phyloP scores from a whole-genome alignment of 805 yeast species.

The Wickerhamomyces tratensis region DNA sequence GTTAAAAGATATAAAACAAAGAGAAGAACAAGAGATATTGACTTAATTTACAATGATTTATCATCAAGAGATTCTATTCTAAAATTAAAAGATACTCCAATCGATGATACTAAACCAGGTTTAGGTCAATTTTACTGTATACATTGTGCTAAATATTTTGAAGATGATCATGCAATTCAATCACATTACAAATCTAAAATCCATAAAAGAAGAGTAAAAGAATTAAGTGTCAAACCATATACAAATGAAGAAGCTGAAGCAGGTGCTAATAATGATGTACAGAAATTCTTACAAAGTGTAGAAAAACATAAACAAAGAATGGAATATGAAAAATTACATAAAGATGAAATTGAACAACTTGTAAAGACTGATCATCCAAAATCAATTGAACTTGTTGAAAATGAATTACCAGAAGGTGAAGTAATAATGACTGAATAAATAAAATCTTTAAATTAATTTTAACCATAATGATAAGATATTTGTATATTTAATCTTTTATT shows the following conservation, averaged over 20 bases:
- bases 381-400: conserved; percentile 16
- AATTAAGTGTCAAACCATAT: conserved; percentile 70
- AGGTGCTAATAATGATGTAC: conserved; percentile 73
- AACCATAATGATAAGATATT: too few relatives aligned
- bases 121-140: conserved; percentile 91
- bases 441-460: neutral
- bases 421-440: neutral
- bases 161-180: conserved; percentile 61
- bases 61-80: conserved; percentile 52
- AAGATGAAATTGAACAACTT: conserved; percentile 29
- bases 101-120: conserved; percentile 89
- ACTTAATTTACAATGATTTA: conserved; percentile 71
- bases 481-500: too few relatives aligned
- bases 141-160: conserved; percentile 89
- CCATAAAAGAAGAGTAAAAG: conserved; percentile 82
- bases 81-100: conserved; percentile 65
- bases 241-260: conserved; percentile 86
- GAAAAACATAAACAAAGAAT: conserved; percentile 45
- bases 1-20: conserved; percentile 84
- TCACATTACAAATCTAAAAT: conserved; percentile 67
- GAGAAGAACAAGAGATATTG: conserved; percentile 78
- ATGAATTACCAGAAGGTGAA: conserved; percentile 2
- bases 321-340: conserved; percentile 34
- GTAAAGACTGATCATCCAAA: conserved; percentile 17
- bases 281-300: conserved; percentile 54